phyloP scores from a whole-genome alignment of 192 early-diverging fungal genomes.

The Physocladia obscura region DNA sequence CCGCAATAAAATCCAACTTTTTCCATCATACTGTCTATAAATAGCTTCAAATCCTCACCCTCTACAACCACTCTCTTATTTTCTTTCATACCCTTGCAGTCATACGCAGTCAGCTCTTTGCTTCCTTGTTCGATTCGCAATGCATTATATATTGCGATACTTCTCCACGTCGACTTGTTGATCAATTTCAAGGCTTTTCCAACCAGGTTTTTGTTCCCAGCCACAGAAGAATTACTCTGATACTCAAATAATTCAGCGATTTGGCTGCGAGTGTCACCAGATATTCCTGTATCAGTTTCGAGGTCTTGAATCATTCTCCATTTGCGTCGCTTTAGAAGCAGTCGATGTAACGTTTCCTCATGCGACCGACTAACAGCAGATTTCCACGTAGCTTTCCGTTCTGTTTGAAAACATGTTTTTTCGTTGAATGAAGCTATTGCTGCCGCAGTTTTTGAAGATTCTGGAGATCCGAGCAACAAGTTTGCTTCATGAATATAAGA shows the following conservation, averaged over 20 bases:
- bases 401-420: too few species aligned
- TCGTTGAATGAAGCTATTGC: too few species aligned
- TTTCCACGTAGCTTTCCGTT: neutral
- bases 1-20: neutral
- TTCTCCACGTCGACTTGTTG: constrained; percentile 3
- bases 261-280: too few species aligned
- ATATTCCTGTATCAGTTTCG: too few species aligned
- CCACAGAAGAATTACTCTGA: neutral
- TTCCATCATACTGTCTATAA: neutral
- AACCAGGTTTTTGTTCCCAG: too few species aligned
- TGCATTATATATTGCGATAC: constrained; percentile 5
- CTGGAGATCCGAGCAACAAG: too few species aligned
- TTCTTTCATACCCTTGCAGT: neutral
- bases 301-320: too few species aligned
- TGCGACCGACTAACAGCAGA: neutral
- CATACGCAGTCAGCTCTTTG: constrained; percentile 1
- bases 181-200: constrained; percentile 1
- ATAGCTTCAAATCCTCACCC: neutral
- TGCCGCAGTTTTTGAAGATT: too few species aligned
- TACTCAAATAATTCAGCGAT: too few species aligned
- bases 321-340: neutral
- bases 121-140: neutral
- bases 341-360: constrained; percentile 3
- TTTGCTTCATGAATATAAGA: too few species aligned
- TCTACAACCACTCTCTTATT: neutral